Evolutionary conservation across 768 basidiomycete genomes (phyloP), one percentile per base, ranked within the genome.

Genomic region (Pleurotus eryngii): DNA sequence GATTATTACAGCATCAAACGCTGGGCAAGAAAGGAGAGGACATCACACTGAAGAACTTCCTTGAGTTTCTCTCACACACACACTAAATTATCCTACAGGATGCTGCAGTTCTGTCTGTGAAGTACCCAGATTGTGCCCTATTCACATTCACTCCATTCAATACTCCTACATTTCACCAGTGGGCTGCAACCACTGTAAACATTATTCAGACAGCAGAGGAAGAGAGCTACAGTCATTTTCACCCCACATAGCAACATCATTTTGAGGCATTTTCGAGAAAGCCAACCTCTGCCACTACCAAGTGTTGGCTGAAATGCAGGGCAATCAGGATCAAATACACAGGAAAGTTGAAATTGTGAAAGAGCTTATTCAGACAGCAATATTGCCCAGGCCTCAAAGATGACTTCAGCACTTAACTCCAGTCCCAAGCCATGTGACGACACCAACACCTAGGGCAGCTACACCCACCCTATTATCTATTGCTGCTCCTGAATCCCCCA

Each of bases 21-120:
- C 0, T 49, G 38, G 60, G 63, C 15, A 11, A 38, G 18, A 4
- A 48, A 11, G 65, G 62, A 5, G 57, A 47, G 3, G 71, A 70
- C 47, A 64, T 68, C 38, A 61, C 71, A 1, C 60, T 73, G 1
- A 62, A 61, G 7, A 47, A 68, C 18, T 72, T 74, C 50, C 65
- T 70, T 1, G 37, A 51, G 0, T 40, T 73, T 0, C 59, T 76
- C 0, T 5, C 46, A 0, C 62, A 64, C 58, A 53, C 74, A 0
- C 66, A 60, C 7, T 48, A 26, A 1, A 63, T 75, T 15, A 58
- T 75, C 1, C 63, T 76, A 4, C 71, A 76, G 63, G 74, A 76
- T 50, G 57, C 62, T 1, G 73, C 73, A 2, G 48, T 74, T n/a
- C 60, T 75, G 0, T 72, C 54, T 37, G 22, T 38, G 0, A 26